phyloP scores from a whole-genome alignment of 2,329 filamentous ascomycete species.

The Claviceps sp. region DNA sequence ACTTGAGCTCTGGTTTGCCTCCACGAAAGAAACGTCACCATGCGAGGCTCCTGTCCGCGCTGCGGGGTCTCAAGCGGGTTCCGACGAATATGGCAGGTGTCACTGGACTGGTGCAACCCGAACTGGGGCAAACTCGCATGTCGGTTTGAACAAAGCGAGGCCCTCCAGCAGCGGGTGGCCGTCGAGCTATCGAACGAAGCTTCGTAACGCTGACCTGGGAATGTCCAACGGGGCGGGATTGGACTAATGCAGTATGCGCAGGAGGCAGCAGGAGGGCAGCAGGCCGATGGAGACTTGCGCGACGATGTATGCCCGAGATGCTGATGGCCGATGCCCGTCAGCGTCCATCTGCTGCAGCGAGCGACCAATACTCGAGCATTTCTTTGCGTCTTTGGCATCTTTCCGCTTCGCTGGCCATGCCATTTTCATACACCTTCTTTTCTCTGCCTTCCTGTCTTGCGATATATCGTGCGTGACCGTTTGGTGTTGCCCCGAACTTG shows the following conservation, averaged over 20 bases:
- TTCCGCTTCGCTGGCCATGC: not conserved
- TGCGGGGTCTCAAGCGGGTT: too few relatives aligned
- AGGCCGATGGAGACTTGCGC: not conserved
- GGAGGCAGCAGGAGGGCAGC: too few relatives aligned
- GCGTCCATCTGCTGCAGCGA: too few relatives aligned
- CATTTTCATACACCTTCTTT: not conserved
- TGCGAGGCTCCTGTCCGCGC: not conserved
- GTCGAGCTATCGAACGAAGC: too few relatives aligned
- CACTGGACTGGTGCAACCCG: too few relatives aligned
- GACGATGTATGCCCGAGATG: not conserved
- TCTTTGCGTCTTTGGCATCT: not conserved
- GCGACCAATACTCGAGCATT: not conserved
- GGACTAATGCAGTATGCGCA: too few relatives aligned
- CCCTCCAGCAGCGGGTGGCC: too few relatives aligned
- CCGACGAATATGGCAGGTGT: too few relatives aligned
- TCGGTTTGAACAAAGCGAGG: too few relatives aligned
- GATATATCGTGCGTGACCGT: not conserved
- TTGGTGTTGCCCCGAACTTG: not conserved
- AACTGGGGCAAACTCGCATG: too few relatives aligned
- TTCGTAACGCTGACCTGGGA: too few relatives aligned
- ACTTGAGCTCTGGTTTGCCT: not conserved
- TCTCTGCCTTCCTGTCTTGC: not conserved
- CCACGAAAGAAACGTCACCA: not conserved
- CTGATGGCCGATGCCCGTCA: not conserved
- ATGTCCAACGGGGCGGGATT: too few relatives aligned